Percentiles rank a stretch among this genome's conserved stretches.
Evolutionary conservation across 495 filamentous ascomycete species (phyloP).

Genomic region (Annulohypoxylon maeteangense): DNA sequence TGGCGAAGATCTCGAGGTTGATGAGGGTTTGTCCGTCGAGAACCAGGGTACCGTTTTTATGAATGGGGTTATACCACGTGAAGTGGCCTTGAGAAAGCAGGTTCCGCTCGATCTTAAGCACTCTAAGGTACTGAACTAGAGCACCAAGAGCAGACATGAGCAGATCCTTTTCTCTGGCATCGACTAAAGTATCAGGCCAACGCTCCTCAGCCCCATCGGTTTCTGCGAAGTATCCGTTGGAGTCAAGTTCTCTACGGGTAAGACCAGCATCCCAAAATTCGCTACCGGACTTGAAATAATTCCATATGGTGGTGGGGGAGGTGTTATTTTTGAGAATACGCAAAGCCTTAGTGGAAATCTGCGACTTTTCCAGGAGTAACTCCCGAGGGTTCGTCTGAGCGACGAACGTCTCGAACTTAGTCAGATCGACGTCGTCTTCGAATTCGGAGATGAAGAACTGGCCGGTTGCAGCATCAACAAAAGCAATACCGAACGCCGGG

Average conservation of each 20-base stretch:
- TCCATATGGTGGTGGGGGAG: slow-evolving; percentile 92
- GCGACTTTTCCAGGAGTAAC: slow-evolving; percentile 88
- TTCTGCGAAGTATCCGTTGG: slow-evolving; percentile 80
- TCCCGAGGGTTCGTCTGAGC: slow-evolving; percentile 93
- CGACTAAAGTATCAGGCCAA: slow-evolving; percentile 82
- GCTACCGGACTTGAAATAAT: slow-evolving; percentile 83
- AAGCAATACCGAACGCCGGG: slow-evolving; percentile 89
- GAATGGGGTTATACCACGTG: slow-evolving; percentile 90
- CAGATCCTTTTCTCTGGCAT: slow-evolving; percentile 81
- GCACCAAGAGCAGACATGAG: slow-evolving; percentile 94
- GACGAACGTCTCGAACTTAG: slow-evolving; percentile 97
- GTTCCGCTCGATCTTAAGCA: slow-evolving; percentile 88
- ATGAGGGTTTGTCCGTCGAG: slow-evolving; percentile 96
- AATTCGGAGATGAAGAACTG: slow-evolving; percentile 95
- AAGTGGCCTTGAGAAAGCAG: slow-evolving; percentile 93
- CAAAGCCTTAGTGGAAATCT: slow-evolving; percentile 81
- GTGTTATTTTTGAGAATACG: slow-evolving; percentile 99
- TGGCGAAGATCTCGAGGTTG: slow-evolving; percentile 96
- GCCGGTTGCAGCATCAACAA: slow-evolving; percentile 95
- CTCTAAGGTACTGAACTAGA: slow-evolving; percentile 84
- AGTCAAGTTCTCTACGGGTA: slow-evolving; percentile 83
- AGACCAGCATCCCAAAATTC: slow-evolving; percentile 94
- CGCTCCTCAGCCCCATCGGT: slow-evolving; percentile 68
- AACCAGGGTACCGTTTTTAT: slow-evolving; percentile 90
- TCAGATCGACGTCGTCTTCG: slow-evolving; percentile 90